Conservation (phyloP, 306 rosid genomes). For the Fragaria vesca region DNA sequence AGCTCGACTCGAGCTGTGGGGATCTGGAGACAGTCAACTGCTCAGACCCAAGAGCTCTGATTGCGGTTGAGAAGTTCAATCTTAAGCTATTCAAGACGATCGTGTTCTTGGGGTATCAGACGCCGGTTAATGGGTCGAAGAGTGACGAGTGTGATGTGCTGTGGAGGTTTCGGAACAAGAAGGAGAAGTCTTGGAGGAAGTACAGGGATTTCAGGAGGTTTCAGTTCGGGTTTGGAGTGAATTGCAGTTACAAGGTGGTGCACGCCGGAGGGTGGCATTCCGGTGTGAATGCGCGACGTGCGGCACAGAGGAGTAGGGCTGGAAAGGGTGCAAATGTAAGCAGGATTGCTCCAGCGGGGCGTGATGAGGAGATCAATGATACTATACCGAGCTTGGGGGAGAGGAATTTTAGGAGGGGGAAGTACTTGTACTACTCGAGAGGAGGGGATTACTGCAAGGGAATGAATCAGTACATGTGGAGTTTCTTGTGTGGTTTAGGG, state of each 20-base stretch:
- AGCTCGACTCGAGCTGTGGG: conserved; percentile 26
- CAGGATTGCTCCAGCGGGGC: conserved; percentile 15
- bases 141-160: conserved; percentile 81
- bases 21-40: conserved; percentile 54
- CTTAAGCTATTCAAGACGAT: conserved; percentile 67
- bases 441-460: conserved; percentile 99
- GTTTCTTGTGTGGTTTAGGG: conserved; percentile 95
- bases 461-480: conserved; percentile 95
- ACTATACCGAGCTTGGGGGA: conserved; percentile 81
- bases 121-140: conserved; percentile 67
- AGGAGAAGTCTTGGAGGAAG: conserved; percentile 93
- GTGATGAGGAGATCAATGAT: conserved; percentile 91
- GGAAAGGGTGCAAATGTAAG: conserved; percentile 10
- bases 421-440: conserved; percentile 86
- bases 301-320: conserved; percentile 13
- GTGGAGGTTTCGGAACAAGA: conserved; percentile 88
- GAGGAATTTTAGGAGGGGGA: conserved; percentile 74
- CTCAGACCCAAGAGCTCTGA: conserved; percentile 68
- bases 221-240: conserved; percentile 42
- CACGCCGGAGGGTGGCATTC: conserved; percentile 90
- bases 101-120: conserved; percentile 68
- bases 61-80: conserved; percentile 73
- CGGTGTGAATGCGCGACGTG: conserved; percentile 71
- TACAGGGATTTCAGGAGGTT: conserved; percentile 93
- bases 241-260: conserved; percentile 67